A percentile compares a stretch with the other conserved stretches of the same genome.
These are phyloP conservation scores for Suhomyces yuchorum DNA, from an alignment of 1,139 yeast genomes.

Conservation along the genomic window DNA sequence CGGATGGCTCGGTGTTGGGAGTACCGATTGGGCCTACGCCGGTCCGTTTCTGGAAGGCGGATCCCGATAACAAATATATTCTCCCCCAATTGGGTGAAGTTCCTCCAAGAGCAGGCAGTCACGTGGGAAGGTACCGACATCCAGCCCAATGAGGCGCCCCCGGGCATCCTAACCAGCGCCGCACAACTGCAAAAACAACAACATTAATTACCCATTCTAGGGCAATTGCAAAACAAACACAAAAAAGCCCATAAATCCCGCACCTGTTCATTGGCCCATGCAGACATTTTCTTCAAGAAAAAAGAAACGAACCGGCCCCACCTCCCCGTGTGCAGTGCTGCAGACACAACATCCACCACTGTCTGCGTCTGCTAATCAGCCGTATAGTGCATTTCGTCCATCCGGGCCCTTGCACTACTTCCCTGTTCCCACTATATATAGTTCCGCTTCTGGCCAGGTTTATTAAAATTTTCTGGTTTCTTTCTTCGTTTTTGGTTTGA, in stretches of 20 bases:
- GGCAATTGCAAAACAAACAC: constrained; percentile 6
- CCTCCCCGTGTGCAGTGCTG: constrained; percentile 6
- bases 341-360: constrained; percentile 8
- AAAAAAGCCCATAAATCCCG: constrained; percentile 10
- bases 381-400: constrained; percentile 9
- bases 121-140: neutral
- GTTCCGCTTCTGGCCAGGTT: constrained; percentile 5
- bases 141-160: neutral
- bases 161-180: constrained; percentile 5
- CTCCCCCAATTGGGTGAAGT: constrained; percentile 1
- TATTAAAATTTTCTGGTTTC: constrained; percentile 10
- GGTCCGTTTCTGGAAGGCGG: constrained; percentile 7
- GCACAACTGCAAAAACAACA: constrained; percentile 4
- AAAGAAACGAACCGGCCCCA: neutral
- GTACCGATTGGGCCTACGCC: neutral
- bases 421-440: constrained; percentile 9
- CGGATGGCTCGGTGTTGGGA: neutral
- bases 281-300: neutral
- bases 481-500: constrained; percentile 15
- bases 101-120: neutral
- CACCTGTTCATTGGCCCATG: constrained; percentile 9
- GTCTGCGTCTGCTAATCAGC: constrained; percentile 11
- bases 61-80: constrained; percentile 5
- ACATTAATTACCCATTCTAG: constrained; percentile 1
- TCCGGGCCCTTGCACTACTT: neutral